Conservation (phyloP, 2,329 filamentous ascomycete genomes). For the Aspergillus latus region DNA sequence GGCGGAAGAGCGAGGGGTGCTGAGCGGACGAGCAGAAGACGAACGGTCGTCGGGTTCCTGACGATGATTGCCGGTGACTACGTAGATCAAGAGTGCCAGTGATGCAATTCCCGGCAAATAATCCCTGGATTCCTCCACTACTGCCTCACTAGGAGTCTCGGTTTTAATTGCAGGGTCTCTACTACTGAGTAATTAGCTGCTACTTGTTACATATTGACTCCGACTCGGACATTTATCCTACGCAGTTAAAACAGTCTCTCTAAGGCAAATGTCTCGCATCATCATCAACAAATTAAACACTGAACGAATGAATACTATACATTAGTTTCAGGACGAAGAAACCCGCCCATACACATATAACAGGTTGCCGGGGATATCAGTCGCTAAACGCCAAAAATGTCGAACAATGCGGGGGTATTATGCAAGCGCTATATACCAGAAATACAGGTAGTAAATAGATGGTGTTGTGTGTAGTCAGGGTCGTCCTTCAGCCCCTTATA, state of each 20-base stretch:
- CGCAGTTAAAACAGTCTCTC: not conserved
- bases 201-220: not conserved
- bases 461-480: not conserved
- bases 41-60: slow-evolving; percentile 3
- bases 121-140: not conserved
- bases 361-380: slow-evolving; percentile 14
- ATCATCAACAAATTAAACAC: slow-evolving; percentile 3
- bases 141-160: slow-evolving; percentile 3
- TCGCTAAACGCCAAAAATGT: slow-evolving; percentile 11
- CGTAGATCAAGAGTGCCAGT: slow-evolving; percentile 16
- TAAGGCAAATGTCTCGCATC: not conserved
- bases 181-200: not conserved
- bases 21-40: not conserved
- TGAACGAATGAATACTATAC: slow-evolving; percentile 24
- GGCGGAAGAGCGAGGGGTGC: not conserved
- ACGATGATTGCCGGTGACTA: slow-evolving; percentile 7
- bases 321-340: slow-evolving; percentile 5
- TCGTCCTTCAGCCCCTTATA: slow-evolving; percentile 27
- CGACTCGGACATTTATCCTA: not conserved
- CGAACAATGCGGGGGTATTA: slow-evolving; percentile 17
- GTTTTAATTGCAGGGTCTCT: not conserved
- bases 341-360: slow-evolving; percentile 12
- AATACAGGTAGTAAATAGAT: slow-evolving; percentile 4
- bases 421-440: slow-evolving; percentile 16
- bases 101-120: slow-evolving; percentile 8